A percentile compares a stretch with the other conserved stretches of the same genome.
Evolutionary conservation across 805 yeast species (phyloP).

Genomic region (Lipomyces anomalus): DNA sequence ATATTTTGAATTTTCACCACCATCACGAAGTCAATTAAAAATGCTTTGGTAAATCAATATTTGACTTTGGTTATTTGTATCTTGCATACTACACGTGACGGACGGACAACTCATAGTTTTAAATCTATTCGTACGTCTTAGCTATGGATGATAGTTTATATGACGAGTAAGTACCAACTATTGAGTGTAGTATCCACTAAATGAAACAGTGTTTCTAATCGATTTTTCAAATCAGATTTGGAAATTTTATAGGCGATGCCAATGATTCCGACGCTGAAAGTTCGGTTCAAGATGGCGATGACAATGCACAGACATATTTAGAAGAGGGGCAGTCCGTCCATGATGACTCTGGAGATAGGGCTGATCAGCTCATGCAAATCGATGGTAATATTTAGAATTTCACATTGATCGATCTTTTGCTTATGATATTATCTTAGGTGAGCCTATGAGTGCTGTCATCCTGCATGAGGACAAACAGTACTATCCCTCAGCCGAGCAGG

Average conservation of each 20-base stretch:
- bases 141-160: slow-evolving; percentile 61
- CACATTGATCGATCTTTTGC: neutral
- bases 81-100: too few species aligned
- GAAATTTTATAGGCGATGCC: slow-evolving; percentile 56
- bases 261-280: slow-evolving; percentile 44
- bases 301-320: neutral
- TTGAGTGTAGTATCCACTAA: slow-evolving; percentile 2
- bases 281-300: neutral
- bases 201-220: slow-evolving; percentile 18
- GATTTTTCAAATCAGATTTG: slow-evolving; percentile 38
- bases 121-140: too few species aligned
- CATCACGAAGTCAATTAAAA: too few species aligned
- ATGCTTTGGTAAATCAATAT: too few species aligned
- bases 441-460: slow-evolving; percentile 31
- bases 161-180: slow-evolving; percentile 53
- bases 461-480: slow-evolving; percentile 44
- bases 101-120: too few species aligned
- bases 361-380: neutral
- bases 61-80: too few species aligned
- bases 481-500: slow-evolving; percentile 40
- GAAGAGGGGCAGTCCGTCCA: neutral
- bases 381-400: too few species aligned
- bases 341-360: neutral
- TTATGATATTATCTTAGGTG: slow-evolving; percentile 4
- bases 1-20: too few species aligned